Percentiles rank a stretch among this genome's conserved stretches.
Evolutionary conservation across 2,329 filamentous ascomycete species (phyloP).

Genomic region (Fusarium brachygibbosum): DNA sequence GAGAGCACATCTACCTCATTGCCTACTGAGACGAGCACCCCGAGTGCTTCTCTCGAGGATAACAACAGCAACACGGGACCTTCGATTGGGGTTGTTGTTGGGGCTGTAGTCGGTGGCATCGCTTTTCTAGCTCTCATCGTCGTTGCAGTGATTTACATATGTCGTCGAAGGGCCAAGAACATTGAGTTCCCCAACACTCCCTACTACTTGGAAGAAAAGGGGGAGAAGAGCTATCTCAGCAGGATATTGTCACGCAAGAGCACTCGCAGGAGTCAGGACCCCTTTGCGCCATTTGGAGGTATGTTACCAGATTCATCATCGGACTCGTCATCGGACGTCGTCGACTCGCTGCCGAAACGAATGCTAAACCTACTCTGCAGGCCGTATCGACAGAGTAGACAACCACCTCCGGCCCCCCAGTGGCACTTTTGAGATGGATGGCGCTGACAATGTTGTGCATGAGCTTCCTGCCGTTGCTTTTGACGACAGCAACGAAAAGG

Average conservation of each 20-base stretch:
- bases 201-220: slow-evolving; percentile 49
- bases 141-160: slow-evolving; percentile 41
- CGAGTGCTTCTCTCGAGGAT: background rate
- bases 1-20: slow-evolving; percentile 15
- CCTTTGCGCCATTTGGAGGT: slow-evolving; percentile 63
- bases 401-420: slow-evolving; percentile 47
- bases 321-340: slow-evolving; percentile 4
- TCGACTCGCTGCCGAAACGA: slow-evolving; percentile 11
- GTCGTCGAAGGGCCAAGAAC: slow-evolving; percentile 30
- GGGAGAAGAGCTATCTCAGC: slow-evolving; percentile 34
- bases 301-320: slow-evolving; percentile 32
- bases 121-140: slow-evolving; percentile 47
- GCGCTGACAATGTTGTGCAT: slow-evolving; percentile 49
- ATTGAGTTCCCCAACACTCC: slow-evolving; percentile 15
- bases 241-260: slow-evolving; percentile 48
- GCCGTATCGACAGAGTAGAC: slow-evolving; percentile 52
- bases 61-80: slow-evolving; percentile 26
- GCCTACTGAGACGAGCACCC: slow-evolving; percentile 25
- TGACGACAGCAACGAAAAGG: slow-evolving; percentile 19
- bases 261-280: slow-evolving; percentile 50
- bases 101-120: slow-evolving; percentile 51
- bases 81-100: slow-evolving; percentile 53
- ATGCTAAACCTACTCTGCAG: slow-evolving; percentile 45
- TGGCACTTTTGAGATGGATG: slow-evolving; percentile 58
- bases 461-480: slow-evolving; percentile 53